phyloP scores from a whole-genome alignment of 108 stramenopile genomes.

The Cyclotella atomus region DNA sequence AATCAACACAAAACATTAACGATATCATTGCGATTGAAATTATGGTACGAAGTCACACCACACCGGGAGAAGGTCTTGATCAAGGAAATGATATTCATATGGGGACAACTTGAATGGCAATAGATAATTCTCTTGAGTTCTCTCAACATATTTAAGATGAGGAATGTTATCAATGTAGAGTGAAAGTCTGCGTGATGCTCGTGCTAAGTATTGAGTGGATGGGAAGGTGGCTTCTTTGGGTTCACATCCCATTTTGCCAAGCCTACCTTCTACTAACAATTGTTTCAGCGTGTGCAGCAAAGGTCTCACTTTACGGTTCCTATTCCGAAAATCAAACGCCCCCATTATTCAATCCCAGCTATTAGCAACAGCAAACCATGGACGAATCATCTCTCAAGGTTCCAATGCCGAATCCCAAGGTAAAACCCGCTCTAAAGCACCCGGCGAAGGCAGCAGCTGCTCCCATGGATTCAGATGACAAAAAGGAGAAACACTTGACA shows the following conservation, averaged over 20 bases:
- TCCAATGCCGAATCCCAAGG: not conserved
- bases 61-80: too few species aligned
- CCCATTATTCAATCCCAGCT: not conserved
- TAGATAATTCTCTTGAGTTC: too few species aligned
- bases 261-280: not conserved
- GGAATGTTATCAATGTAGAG: too few species aligned
- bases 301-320: not conserved
- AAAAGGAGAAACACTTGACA: conserved; percentile 52
- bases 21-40: too few species aligned
- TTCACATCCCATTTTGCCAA: not conserved
- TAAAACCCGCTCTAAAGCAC: conserved; percentile 17
- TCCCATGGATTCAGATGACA: not conserved
- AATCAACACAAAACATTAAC: too few species aligned
- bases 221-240: not conserved
- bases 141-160: too few species aligned
- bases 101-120: too few species aligned
- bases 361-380: too few species aligned
- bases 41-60: too few species aligned
- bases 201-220: not conserved
- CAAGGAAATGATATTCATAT: too few species aligned
- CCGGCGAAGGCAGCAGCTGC: not conserved
- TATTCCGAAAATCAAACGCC: not conserved
- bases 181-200: too few species aligned
- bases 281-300: not conserved
- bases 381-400: conserved; percentile 1